Evolutionary conservation across 2,329 filamentous ascomycete species (phyloP).

Genomic region (Cladosporium sp.): DNA sequence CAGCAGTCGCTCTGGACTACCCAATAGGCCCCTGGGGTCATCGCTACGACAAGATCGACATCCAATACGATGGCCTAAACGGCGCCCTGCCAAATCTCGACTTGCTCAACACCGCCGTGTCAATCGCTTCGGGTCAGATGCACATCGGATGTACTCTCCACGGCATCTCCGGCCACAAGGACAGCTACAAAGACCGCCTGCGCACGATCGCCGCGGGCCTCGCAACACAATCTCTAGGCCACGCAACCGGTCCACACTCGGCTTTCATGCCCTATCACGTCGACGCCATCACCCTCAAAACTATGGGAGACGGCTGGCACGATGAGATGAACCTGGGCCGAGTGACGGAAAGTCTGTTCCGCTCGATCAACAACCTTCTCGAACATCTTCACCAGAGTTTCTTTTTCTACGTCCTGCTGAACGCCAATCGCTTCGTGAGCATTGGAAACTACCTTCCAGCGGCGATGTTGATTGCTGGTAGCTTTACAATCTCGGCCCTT

Average conservation of each 20-base stretch:
- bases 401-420: constrained; percentile 96
- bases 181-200: constrained; percentile 75
- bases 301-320: constrained; percentile 87
- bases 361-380: constrained; percentile 91
- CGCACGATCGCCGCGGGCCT: constrained; percentile 88
- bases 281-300: constrained; percentile 88
- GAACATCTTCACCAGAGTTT: constrained; percentile 98
- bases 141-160: constrained; percentile 79
- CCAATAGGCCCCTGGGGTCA: constrained; percentile 63
- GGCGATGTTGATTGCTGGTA: constrained; percentile 93
- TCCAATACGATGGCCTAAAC: constrained; percentile 93
- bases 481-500: constrained; percentile 94
- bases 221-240: constrained; percentile 83
- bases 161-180: constrained; percentile 72
- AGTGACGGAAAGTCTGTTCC: constrained; percentile 82
- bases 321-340: constrained; percentile 95
- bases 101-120: constrained; percentile 87
- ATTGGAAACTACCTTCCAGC: constrained; percentile 96
- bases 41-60: constrained; percentile 80
- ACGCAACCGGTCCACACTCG: constrained; percentile 86
- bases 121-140: constrained; percentile 87
- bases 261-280: constrained; percentile 97
- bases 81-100: constrained; percentile 94
- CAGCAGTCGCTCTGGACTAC: constrained; percentile 89
- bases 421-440: constrained; percentile 87